Conservation (phyloP, 305 asterid species). For the Fraxinus paxiana region DNA sequence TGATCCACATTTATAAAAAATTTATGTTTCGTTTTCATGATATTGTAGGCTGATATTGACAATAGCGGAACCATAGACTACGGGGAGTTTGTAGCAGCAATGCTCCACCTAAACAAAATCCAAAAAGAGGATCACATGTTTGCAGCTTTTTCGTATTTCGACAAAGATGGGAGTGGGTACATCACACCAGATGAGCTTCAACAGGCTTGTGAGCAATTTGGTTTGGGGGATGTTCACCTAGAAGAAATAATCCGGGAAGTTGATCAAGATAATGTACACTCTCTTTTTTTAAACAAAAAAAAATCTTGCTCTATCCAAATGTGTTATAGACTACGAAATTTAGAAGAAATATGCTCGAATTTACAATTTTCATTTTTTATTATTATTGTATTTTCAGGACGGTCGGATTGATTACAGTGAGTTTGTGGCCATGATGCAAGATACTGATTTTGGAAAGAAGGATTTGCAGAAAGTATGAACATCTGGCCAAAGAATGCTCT, state of each 20-base stretch:
- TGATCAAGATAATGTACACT: conserved; percentile 68
- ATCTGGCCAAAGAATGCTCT: conserved; percentile 28
- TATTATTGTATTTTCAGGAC: conserved; percentile 40
- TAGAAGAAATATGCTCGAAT: background rate
- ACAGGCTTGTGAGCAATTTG: conserved; percentile 72
- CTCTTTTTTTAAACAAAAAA: conserved; percentile 4
- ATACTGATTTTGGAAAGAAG: conserved; percentile 47
- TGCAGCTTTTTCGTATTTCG: conserved; percentile 82
- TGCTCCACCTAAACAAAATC: conserved; percentile 74
- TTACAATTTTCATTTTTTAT: background rate
- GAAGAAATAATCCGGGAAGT: conserved; percentile 75
- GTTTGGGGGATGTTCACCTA: conserved; percentile 49
- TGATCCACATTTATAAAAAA: background rate
- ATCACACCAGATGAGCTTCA: conserved; percentile 82
- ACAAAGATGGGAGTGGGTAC: conserved; percentile 85
- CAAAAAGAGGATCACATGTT: conserved; percentile 73
- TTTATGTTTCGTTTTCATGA: background rate
- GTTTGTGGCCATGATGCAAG: conserved; percentile 75
- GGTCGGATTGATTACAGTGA: conserved; percentile 74
- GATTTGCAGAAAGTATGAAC: conserved; percentile 30
- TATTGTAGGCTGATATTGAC: conserved; percentile 75
- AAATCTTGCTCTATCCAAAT: background rate
- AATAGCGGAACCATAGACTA: conserved; percentile 87
- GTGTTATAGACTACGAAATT: background rate
- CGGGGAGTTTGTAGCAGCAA: conserved; percentile 82